phyloP scores from a whole-genome alignment of 23 red algal species.

The Gracilariopsis chorda region DNA sequence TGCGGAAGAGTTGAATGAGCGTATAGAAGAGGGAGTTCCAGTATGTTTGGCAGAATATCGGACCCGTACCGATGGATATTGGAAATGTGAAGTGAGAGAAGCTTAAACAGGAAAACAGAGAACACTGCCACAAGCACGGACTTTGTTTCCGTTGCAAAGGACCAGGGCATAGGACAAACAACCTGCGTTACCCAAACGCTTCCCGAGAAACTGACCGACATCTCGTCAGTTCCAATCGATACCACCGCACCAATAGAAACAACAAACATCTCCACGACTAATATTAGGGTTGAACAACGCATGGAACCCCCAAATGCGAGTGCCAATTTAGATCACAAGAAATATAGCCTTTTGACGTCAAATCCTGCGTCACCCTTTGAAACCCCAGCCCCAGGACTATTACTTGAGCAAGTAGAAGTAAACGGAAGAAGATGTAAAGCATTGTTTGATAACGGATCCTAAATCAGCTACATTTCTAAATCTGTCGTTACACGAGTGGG shows the following conservation, averaged over 20 bases:
- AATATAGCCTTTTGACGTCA: neutral
- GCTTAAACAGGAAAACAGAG: neutral
- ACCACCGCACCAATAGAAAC: too few relatives aligned
- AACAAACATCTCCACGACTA: too few relatives aligned
- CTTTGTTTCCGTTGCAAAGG: neutral
- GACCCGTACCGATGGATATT: conserved; percentile 12
- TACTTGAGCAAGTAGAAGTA: neutral
- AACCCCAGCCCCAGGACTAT: neutral
- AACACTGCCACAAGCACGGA: neutral
- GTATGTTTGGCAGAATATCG: neutral
- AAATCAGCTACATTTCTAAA: neutral
- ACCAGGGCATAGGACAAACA: neutral
- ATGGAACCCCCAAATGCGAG: too few relatives aligned
- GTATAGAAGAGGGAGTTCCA: neutral
- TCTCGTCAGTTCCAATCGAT: too few relatives aligned
- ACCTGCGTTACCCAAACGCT: neutral
- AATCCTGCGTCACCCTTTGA: neutral
- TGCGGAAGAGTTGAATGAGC: neutral
- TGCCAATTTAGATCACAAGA: too few relatives aligned
- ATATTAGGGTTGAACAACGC: too few relatives aligned
- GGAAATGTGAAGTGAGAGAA: conserved; percentile 15
- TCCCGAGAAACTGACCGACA: conserved; percentile 8
- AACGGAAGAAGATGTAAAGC: neutral
- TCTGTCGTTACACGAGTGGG: neutral
- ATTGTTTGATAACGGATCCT: neutral